Percentiles rank a stretch among this genome's conserved stretches.
phyloP scores from a whole-genome alignment of 1,139 yeast genomes.

The Blastobotrys aristatus region DNA sequence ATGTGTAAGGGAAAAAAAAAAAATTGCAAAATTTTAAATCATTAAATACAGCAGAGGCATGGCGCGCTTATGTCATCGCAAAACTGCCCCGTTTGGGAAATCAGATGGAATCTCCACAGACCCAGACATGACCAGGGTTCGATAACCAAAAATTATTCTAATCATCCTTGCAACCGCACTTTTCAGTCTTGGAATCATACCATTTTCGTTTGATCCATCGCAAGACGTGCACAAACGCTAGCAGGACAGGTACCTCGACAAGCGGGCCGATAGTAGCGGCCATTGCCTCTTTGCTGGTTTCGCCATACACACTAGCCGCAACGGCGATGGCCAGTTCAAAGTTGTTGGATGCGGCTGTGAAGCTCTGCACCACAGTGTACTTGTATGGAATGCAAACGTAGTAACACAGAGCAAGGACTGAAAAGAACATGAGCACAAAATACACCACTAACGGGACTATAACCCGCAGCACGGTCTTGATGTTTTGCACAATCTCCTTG shows the following conservation, averaged over 20 bases:
- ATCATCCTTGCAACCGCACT: not conserved
- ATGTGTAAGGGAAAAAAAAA: not conserved
- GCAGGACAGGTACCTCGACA: slow-evolving; percentile 50
- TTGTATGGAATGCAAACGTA: slow-evolving; percentile 40
- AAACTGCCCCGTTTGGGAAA: too few species aligned
- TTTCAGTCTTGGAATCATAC: slow-evolving; percentile 1
- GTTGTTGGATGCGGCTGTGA: slow-evolving; percentile 56
- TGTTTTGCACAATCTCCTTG: slow-evolving; percentile 44
- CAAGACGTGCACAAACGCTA: slow-evolving; percentile 40
- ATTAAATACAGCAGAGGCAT: too few species aligned
- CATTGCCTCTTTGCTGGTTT: slow-evolving; percentile 49
- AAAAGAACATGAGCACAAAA: slow-evolving; percentile 47
- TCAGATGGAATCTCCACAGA: not conserved
- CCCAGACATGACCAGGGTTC: not conserved
- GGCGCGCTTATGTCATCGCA: too few species aligned
- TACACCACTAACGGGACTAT: slow-evolving; percentile 48
- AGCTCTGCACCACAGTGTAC: slow-evolving; percentile 47
- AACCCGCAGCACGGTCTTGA: slow-evolving; percentile 49
- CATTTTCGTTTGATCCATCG: slow-evolving; percentile 8
- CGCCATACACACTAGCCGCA: slow-evolving; percentile 51
- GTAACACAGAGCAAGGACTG: slow-evolving; percentile 34
- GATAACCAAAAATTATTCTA: not conserved
- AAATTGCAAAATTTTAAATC: too few species aligned
- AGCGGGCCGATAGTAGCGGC: slow-evolving; percentile 61
- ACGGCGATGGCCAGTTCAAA: slow-evolving; percentile 52